phyloP scores from a whole-genome alignment of 225 moss, liverwort and hornwort species.

The Physcomitrium patens region DNA sequence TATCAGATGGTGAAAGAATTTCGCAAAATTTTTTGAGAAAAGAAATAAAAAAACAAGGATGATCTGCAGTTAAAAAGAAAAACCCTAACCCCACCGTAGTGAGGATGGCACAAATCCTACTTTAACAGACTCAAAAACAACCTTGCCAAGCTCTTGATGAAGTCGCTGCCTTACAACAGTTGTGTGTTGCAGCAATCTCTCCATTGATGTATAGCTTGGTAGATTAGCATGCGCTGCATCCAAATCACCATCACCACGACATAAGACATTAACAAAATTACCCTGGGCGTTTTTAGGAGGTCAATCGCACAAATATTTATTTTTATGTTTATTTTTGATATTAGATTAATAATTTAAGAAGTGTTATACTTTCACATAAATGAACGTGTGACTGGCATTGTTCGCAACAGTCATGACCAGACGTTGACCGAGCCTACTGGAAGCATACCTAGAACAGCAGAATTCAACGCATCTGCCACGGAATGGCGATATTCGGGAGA shows the following conservation, averaged over 20 bases:
- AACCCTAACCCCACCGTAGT: not conserved
- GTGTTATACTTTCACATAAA: not conserved
- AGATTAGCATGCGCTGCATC: slow-evolving; percentile 84
- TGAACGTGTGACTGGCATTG: not conserved
- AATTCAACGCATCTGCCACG: slow-evolving; percentile 82
- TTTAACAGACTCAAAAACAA: slow-evolving; percentile 27
- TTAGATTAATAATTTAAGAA: not conserved
- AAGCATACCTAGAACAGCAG: slow-evolving; percentile 74
- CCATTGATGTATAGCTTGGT: slow-evolving; percentile 92
- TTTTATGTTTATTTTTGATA: too few relatives aligned
- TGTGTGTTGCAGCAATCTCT: slow-evolving; percentile 81
- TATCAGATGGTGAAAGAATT: not conserved
- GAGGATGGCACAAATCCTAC: not conserved
- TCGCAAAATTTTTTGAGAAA: not conserved
- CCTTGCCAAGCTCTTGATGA: slow-evolving; percentile 90
- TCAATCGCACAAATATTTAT: not conserved
- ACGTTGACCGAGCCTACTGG: not conserved
- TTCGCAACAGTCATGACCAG: not conserved
- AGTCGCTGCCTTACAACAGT: slow-evolving; percentile 83
- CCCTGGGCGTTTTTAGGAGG: not conserved
- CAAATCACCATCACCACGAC: slow-evolving; percentile 29
- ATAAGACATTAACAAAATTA: not conserved
- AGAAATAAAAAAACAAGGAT: too few relatives aligned
- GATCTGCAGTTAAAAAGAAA: not conserved
- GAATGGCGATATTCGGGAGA: slow-evolving; percentile 81